Percentiles rank a stretch among this genome's conserved stretches.
Conservation (phyloP, 805 yeast genomes). For the Wickerhamiella domercqiae region DNA sequence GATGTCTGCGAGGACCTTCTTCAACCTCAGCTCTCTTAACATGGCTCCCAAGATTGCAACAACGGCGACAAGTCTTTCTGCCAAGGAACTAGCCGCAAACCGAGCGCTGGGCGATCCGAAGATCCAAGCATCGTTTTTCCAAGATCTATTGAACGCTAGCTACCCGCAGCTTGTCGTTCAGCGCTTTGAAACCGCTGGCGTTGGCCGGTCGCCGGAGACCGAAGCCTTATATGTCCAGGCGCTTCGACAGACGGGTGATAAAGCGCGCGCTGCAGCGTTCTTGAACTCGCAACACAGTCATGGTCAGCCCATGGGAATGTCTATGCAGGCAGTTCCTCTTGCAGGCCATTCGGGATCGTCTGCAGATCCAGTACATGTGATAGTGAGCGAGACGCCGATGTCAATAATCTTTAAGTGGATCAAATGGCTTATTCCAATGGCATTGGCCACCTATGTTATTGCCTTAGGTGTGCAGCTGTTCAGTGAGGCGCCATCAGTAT, state of each 20-base stretch:
- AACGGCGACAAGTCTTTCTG: constrained; percentile 31
- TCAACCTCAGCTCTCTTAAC: no score
- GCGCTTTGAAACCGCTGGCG: constrained; percentile 87
- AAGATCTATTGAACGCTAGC: constrained; percentile 53
- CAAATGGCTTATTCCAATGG: constrained; percentile 74
- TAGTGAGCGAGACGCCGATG: constrained; percentile 71
- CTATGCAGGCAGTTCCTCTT: neutral
- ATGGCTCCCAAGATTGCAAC: neutral
- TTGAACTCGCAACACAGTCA: constrained; percentile 11
- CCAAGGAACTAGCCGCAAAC: constrained; percentile 78
- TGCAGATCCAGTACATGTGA: constrained; percentile 82
- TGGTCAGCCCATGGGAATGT: constrained; percentile 9
- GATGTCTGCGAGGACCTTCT: no score
- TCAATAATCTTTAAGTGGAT: constrained; percentile 73
- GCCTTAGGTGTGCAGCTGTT: constrained; percentile 62
- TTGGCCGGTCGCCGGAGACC: constrained; percentile 69
- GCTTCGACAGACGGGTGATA: constrained; percentile 51
- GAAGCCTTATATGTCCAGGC: constrained; percentile 69
- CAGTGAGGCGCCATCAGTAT: constrained; percentile 67
- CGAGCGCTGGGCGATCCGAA: constrained; percentile 48
- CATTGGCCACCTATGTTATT: constrained; percentile 66
- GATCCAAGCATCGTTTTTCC: constrained; percentile 74
- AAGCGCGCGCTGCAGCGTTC: constrained; percentile 20
- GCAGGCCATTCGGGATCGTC: constrained; percentile 17
- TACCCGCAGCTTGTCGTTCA: constrained; percentile 96